Evolutionary conservation across 495 filamentous ascomycete species (phyloP).

Genomic region (Penicillium macrosclerotiorum): DNA sequence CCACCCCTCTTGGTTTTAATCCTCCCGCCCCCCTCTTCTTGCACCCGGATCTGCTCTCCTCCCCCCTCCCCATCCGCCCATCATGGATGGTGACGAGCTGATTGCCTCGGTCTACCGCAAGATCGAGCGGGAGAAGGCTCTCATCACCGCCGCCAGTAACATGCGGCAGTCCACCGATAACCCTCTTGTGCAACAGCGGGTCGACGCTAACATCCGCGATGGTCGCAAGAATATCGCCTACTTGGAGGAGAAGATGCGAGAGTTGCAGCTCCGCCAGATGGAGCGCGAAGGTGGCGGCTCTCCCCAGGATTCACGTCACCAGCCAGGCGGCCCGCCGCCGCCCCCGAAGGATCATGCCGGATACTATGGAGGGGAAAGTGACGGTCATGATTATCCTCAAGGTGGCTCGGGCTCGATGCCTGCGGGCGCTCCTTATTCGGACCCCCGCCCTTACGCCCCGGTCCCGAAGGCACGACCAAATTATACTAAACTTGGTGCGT

Average conservation of each 20-base stretch:
- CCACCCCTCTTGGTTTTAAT: constrained; percentile 4
- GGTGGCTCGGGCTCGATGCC: constrained; percentile 72
- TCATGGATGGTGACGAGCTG: constrained; percentile 66
- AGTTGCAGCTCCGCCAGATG: constrained; percentile 78
- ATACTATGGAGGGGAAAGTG: constrained; percentile 43
- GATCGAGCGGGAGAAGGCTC: constrained; percentile 95
- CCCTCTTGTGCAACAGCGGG: constrained; percentile 77
- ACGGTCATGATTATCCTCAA: constrained; percentile 54
- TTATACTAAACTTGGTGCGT: constrained; percentile 92
- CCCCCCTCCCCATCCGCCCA: constrained; percentile 24
- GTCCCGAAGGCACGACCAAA: constrained; percentile 78
- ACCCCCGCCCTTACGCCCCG: constrained; percentile 64
- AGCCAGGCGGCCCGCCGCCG: constrained; percentile 45
- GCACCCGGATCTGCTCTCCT: background rate
- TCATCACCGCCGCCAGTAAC: constrained; percentile 89
- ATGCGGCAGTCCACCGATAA: constrained; percentile 97
- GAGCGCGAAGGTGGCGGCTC: constrained; percentile 52
- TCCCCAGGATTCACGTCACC: constrained; percentile 33
- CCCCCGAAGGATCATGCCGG: constrained; percentile 67
- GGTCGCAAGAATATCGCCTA: constrained; percentile 90
- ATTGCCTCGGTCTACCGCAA: constrained; percentile 88
- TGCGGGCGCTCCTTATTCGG: constrained; percentile 74
- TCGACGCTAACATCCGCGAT: constrained; percentile 91
- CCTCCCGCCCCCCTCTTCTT: constrained; percentile 4
- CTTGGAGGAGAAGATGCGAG: constrained; percentile 83